Base-by-base conservation (phyloP, 23 red algal genomes). In the Gracilariopsis chorda region DNA sequence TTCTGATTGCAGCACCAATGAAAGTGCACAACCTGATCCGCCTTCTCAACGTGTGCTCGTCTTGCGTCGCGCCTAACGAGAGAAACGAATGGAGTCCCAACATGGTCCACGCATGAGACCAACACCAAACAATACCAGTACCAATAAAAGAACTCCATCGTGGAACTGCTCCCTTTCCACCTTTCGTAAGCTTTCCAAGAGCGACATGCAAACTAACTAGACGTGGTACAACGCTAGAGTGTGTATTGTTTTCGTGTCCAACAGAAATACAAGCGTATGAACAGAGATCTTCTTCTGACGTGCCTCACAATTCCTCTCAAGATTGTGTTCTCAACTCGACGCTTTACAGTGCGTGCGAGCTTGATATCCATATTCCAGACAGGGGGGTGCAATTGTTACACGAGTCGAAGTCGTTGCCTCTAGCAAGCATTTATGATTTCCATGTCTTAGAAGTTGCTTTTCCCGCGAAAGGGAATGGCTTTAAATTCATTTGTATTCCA, bases 381-480 rank as follows among this genome's bases (percentile, higher is more conserved):
- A 11, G 96, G 93, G 13, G 6, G 72, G 49, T 60, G 96, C 97
- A 33, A 89, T 88, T 27, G 93, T 92, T 58, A 95, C 52, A 3
- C 93, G 97, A 45, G 97, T 99, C 21, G 94, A 62, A 39, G 96
- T 99, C 20, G 41, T 51, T 64, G n/a, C n/a, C n/a, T n/a, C n/a
- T 84, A 92, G 62, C 80, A 82, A 21, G 97, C 97, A 82, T 99
- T 99, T 27, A 99, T 95, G 29, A 99, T 95, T 90, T 99, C 97
- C 43, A 94, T 99, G 75, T 41, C 97, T 78, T 21, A 93, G 97
- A 59, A 99, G 82, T 68, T 21, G 97, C 93, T 10, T 94, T 93
- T 35, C 97, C 97, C 16, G 97, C 97, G 76, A 99, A 99, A 91
- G 96, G 97, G 78, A 99, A 99, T 20, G 97, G 96, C 83, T 99